Conservation (phyloP, 208 protist genomes). For the Phytomonas sp. region DNA sequence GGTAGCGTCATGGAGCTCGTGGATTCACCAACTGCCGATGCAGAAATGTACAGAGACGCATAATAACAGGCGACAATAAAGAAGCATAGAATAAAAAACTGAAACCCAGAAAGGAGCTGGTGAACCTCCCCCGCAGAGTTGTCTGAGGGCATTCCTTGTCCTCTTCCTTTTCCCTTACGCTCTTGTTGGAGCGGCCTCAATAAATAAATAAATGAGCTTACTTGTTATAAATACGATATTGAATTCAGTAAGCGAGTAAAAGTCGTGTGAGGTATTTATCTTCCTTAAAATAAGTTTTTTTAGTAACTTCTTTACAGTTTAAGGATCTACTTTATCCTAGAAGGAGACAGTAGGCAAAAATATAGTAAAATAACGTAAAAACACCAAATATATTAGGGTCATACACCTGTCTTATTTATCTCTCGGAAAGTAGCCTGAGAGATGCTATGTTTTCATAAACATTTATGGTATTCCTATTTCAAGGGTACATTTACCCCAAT, state of each 20-base stretch:
- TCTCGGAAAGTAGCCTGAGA: neutral
- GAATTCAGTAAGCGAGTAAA: neutral
- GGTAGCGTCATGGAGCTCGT: slow-evolving; percentile 30
- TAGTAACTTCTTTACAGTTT: neutral
- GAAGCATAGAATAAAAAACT: slow-evolving; percentile 45
- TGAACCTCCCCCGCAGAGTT: slow-evolving; percentile 8
- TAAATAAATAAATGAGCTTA: neutral
- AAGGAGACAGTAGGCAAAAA: neutral
- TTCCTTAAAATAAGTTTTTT: neutral
- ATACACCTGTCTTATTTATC: neutral
- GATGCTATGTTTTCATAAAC: neutral
- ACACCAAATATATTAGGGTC: neutral
- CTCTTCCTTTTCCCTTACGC: neutral
- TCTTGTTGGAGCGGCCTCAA: neutral
- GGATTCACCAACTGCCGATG: slow-evolving; percentile 44
- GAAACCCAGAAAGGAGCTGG: slow-evolving; percentile 31
- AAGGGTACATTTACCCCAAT: neutral
- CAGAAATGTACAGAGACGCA: slow-evolving; percentile 33
- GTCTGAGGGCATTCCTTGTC: neutral
- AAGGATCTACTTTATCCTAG: neutral
- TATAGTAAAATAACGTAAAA: neutral
- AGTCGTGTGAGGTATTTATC: neutral
- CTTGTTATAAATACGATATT: neutral
- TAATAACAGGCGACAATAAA: slow-evolving; percentile 43
- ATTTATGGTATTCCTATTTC: neutral